These are phyloP conservation scores for Calycina marina DNA, from an alignment of 2,329 filamentous ascomycete species.

Conservation along the genomic window DNA sequence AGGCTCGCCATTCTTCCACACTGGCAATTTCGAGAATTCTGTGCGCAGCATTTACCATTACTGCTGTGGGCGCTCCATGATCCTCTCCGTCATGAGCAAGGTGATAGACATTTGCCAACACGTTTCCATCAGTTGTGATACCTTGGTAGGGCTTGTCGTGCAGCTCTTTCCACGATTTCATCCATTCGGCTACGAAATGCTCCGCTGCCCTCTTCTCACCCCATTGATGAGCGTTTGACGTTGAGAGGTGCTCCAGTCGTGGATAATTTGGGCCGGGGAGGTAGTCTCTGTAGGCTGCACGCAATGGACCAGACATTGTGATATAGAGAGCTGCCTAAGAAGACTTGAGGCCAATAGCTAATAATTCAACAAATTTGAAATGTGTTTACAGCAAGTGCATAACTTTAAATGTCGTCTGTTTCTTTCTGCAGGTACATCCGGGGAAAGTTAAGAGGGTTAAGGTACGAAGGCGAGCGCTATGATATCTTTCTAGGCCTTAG, in stretches of 20 bases:
- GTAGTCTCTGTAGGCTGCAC: too few relatives aligned
- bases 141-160: conserved; percentile 24
- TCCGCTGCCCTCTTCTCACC: background rate
- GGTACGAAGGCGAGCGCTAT: too few relatives aligned
- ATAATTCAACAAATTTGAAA: too few relatives aligned
- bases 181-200: conserved; percentile 12
- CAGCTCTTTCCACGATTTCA: conserved; percentile 59
- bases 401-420: too few relatives aligned
- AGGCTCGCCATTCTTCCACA: conserved; percentile 2
- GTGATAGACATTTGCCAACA: conserved; percentile 2
- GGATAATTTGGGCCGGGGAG: background rate
- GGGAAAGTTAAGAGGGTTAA: too few relatives aligned
- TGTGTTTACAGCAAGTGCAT: too few relatives aligned
- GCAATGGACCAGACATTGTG: too few relatives aligned
- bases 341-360: too few relatives aligned
- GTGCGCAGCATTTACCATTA: conserved; percentile 33
- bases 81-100: conserved; percentile 4
- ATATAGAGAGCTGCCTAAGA: too few relatives aligned
- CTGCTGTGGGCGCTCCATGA: conserved; percentile 6
- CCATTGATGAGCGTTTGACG: background rate
- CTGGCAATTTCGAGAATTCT: conserved; percentile 3
- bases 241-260: background rate
- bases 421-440: too few relatives aligned
- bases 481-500: too few relatives aligned
- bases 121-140: conserved; percentile 7